Evolutionary conservation across 306 rosid genomes (phyloP).

Genomic region (Cicer bijugum): DNA sequence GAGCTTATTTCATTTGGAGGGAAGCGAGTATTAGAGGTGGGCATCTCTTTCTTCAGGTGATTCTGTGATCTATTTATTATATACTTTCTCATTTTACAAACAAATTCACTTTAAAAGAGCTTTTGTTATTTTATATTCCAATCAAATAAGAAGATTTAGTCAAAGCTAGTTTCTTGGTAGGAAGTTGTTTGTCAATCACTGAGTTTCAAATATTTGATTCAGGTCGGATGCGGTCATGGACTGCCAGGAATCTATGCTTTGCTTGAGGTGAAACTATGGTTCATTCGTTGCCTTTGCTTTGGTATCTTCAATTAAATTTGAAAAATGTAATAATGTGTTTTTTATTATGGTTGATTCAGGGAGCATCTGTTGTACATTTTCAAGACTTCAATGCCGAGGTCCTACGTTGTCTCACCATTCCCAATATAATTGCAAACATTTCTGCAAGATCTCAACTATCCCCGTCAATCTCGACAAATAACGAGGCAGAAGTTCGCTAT

Average conservation of each 20-base stretch:
- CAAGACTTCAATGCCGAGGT: slow-evolving; percentile 96
- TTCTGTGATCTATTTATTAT: slow-evolving; percentile 28
- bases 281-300: slow-evolving; percentile 33
- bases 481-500: slow-evolving; percentile 60
- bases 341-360: slow-evolving; percentile 56
- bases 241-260: slow-evolving; percentile 90
- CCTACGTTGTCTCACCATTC: slow-evolving; percentile 78
- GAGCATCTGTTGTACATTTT: slow-evolving; percentile 79
- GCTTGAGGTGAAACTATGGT: slow-evolving; percentile 65
- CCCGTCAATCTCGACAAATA: slow-evolving; percentile 44
- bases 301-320: slow-evolving; percentile 8
- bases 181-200: not conserved
- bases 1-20: slow-evolving; percentile 58
- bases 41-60: slow-evolving; percentile 49
- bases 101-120: not conserved
- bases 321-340: slow-evolving; percentile 19
- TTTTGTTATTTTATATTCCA: slow-evolving; percentile 14
- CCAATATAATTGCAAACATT: slow-evolving; percentile 71
- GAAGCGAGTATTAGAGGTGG: slow-evolving; percentile 88
- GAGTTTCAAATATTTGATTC: slow-evolving; percentile 48
- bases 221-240: slow-evolving; percentile 98
- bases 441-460: slow-evolving; percentile 40
- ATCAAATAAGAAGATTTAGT: slow-evolving; percentile 2
- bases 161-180: slow-evolving; percentile 8
- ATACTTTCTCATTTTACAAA: not conserved